A percentile compares a stretch with the other conserved stretches of the same genome.
Conservation (phyloP, 768 basidiomycete genomes). For the Kwoniella dendrophila region DNA sequence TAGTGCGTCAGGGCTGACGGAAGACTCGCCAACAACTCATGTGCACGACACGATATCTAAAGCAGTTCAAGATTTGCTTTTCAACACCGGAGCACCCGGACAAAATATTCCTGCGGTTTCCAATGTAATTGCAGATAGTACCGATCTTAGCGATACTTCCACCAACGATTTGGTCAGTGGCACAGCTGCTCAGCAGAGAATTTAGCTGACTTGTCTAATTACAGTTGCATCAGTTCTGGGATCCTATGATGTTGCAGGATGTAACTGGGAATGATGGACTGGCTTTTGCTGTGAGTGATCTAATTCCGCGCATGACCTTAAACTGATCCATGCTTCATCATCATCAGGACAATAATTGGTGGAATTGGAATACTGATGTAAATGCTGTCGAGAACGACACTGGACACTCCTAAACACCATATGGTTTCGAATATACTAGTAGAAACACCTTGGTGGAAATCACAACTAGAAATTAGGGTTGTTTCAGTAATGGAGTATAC, state of each 20-base stretch:
- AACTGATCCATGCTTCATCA: neutral
- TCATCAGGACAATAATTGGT: conserved; percentile 1
- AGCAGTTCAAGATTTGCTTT: neutral
- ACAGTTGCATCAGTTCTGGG: conserved; percentile 25
- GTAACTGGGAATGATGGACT: neutral
- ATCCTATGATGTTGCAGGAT: conserved; percentile 20
- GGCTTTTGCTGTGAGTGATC: neutral
- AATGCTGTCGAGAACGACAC: too few relatives aligned
- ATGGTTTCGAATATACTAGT: too few relatives aligned
- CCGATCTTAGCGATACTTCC: neutral
- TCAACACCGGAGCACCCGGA: neutral
- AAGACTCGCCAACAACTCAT: neutral
- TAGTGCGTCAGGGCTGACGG: neutral
- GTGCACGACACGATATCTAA: conserved; percentile 3
- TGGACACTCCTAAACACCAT: too few relatives aligned
- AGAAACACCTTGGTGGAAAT: too few relatives aligned
- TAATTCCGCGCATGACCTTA: neutral
- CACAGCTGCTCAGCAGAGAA: neutral
- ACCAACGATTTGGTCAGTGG: conserved; percentile 17
- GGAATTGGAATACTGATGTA: conserved; percentile 3
- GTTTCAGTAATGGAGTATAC: too few relatives aligned
- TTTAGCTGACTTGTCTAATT: neutral
- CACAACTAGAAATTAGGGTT: too few relatives aligned
- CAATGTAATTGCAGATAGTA: neutral
- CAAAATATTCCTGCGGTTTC: neutral